Evolutionary conservation across 176 grass and related monocot genomes (phyloP).

Genomic region (Cenchrus purpureus): DNA sequence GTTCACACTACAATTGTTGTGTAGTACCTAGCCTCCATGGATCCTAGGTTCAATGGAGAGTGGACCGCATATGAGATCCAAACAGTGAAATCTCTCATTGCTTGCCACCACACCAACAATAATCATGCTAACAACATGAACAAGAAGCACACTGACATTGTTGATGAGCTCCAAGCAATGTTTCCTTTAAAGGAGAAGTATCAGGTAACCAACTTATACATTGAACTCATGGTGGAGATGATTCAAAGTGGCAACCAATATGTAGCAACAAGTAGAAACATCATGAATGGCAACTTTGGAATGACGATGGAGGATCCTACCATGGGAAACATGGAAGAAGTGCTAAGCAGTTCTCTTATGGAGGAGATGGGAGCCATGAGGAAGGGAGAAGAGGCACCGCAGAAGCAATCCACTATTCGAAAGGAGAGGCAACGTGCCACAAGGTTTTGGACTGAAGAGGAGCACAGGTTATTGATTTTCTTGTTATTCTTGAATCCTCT

Average conservation of each 20-base stretch:
- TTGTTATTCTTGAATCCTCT: not conserved
- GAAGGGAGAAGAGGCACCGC: not conserved
- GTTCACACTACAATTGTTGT: not conserved
- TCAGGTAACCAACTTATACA: slow-evolving; percentile 31
- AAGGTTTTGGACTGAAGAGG: slow-evolving; percentile 18
- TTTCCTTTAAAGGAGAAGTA: slow-evolving; percentile 26
- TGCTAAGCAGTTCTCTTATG: not conserved
- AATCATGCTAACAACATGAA: not conserved
- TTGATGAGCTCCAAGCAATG: not conserved
- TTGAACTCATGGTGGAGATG: slow-evolving; percentile 10
- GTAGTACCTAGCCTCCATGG: not conserved
- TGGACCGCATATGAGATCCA: slow-evolving; percentile 11
- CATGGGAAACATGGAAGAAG: not conserved
- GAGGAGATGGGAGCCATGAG: not conserved
- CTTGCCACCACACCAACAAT: not conserved
- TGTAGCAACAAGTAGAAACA: not conserved
- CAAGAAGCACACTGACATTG: slow-evolving; percentile 11
- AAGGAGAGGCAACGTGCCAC: not conserved
- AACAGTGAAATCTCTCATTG: not conserved
- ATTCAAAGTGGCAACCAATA: not conserved
- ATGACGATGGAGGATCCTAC: not conserved
- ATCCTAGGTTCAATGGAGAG: not conserved
- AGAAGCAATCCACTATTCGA: not conserved
- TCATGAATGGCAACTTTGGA: not conserved
- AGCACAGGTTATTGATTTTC: slow-evolving; percentile 33